Base-by-base conservation (phyloP, 2,329 filamentous ascomycete species). In the Trichothecium sympodiale region DNA sequence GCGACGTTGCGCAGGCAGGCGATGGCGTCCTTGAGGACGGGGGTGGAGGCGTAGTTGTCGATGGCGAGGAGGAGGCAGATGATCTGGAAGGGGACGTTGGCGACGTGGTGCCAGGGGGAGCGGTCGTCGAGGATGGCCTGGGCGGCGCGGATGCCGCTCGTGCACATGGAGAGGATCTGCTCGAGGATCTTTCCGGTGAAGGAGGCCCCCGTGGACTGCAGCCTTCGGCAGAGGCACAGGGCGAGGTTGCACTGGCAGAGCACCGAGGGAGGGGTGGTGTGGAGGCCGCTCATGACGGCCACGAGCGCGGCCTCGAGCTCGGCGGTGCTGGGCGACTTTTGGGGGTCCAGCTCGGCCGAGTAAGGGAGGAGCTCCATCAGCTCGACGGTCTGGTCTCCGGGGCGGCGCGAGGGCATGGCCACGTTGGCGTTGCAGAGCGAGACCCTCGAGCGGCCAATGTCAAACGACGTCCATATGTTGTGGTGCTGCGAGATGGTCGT, bases 391-490 rank as follows among this genome's bases (percentile, higher is more conserved):
- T 53, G 57, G 39, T 67, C 62, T 1, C 60, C 59, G 2, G 57
- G 49, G 7, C 54, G 50, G 0, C 54, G 46, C 0, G 54, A 48
- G 0, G 64, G 62, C 8, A 64, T 52, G 9, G 61, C 48, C 2
- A 60, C 57, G 1, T 61, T 62, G 8, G 65, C 61, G 14, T 63
- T 63, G 25, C 63, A 61, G 0, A 73, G 54, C 1, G 41, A 60
- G 40, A 74, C 67, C 8, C 69, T 59, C 0, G 69, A 71, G 0
- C 68, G 62, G 1, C 71, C 71, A 36, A 74, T 64, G 37, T 77
- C 72, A 41, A 73, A 75, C 1, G 69, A 74, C 17, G 68, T 66
- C 71, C 71, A 76, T 10, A 65, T 67, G 43, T 76, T 75, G 7
- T 77, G 59, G 42, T 75, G 71, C 8, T 70, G 66, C 0, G 71